Conservation (phyloP, 2,329 filamentous ascomycete genomes). For the Alternaria hordeiaustralica region DNA sequence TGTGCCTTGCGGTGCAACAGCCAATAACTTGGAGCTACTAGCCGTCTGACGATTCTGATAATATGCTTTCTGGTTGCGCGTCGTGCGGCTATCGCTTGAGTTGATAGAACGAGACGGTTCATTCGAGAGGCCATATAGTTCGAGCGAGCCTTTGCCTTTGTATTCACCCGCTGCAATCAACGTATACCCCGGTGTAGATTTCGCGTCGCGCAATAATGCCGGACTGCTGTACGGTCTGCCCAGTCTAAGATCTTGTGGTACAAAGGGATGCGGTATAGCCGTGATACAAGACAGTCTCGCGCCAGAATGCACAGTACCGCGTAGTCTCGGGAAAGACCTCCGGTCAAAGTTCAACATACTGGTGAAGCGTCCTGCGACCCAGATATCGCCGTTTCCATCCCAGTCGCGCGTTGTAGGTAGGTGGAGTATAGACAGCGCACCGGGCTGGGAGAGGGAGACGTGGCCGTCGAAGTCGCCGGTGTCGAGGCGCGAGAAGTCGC, state of each 20-base stretch:
- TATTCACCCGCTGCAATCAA: slow-evolving; percentile 88
- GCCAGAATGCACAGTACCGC: slow-evolving; percentile 82
- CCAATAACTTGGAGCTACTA: slow-evolving; percentile 79
- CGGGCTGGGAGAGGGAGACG: slow-evolving; percentile 78
- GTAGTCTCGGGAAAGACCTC: slow-evolving; percentile 79
- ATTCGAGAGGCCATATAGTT: slow-evolving; percentile 74
- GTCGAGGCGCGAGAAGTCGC: slow-evolving; percentile 53
- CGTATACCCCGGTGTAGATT: slow-evolving; percentile 64
- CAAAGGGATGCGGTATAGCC: slow-evolving; percentile 71
- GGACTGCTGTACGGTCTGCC: slow-evolving; percentile 61
- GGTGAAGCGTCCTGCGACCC: slow-evolving; percentile 86
- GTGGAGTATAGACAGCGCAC: slow-evolving; percentile 83
- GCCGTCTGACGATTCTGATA: slow-evolving; percentile 79
- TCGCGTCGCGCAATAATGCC: slow-evolving; percentile 62
- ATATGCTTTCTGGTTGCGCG: slow-evolving; percentile 51
- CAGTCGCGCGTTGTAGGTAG: slow-evolving; percentile 64
- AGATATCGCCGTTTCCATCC: slow-evolving; percentile 77
- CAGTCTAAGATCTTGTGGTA: slow-evolving; percentile 67
- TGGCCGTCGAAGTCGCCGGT: slow-evolving; percentile 63
- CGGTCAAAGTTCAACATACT: slow-evolving; percentile 89
- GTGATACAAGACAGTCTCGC: slow-evolving; percentile 77
- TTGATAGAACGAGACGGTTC: slow-evolving; percentile 38
- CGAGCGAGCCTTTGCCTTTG: slow-evolving; percentile 87
- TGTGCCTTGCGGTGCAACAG: slow-evolving; percentile 80
- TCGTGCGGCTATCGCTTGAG: slow-evolving; percentile 37